Evolutionary conservation across 2,329 filamentous ascomycete species (phyloP).

Genomic region (Lachnellula occidentalis): DNA sequence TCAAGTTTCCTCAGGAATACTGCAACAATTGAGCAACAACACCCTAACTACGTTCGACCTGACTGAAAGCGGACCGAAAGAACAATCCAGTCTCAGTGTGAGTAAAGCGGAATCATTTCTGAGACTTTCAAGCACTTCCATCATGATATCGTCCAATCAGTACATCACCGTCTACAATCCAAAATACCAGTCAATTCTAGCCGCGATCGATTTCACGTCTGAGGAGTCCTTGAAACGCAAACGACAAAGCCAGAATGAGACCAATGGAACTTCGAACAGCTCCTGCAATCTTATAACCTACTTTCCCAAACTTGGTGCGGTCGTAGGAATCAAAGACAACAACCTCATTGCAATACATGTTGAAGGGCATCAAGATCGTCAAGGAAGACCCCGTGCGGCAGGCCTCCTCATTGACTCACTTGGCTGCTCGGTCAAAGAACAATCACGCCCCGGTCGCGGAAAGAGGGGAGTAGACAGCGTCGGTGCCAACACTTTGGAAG

Average conservation of each 20-base stretch:
- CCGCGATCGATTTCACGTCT: constrained; percentile 32
- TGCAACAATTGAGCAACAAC: constrained; percentile 54
- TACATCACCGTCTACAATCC: constrained; percentile 63
- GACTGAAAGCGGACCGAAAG: constrained; percentile 54
- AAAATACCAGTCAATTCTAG: constrained; percentile 52
- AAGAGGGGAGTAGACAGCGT: constrained; percentile 3
- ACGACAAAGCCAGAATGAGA: constrained; percentile 10
- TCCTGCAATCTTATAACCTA: constrained; percentile 50
- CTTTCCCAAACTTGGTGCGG: constrained; percentile 60
- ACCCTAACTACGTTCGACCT: constrained; percentile 59
- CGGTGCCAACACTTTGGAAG: constrained; percentile 19
- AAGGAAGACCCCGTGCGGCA: constrained; percentile 49
- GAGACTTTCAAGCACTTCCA: constrained; percentile 59
- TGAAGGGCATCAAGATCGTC: constrained; percentile 53
- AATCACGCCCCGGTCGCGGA: constrained; percentile 23
- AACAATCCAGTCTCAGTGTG: constrained; percentile 49
- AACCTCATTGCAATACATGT: constrained; percentile 64
- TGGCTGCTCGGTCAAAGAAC: constrained; percentile 53
- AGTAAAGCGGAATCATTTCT: constrained; percentile 55
- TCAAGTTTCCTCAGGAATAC: constrained; percentile 56
- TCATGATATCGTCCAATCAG: constrained; percentile 54
- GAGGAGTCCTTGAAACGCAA: constrained; percentile 25
- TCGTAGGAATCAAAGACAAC: constrained; percentile 58
- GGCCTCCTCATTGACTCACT: constrained; percentile 70
- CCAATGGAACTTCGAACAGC: constrained; percentile 5